Conservation (phyloP, 164 flowering plant species). For the Aristolochia contorta region DNA sequence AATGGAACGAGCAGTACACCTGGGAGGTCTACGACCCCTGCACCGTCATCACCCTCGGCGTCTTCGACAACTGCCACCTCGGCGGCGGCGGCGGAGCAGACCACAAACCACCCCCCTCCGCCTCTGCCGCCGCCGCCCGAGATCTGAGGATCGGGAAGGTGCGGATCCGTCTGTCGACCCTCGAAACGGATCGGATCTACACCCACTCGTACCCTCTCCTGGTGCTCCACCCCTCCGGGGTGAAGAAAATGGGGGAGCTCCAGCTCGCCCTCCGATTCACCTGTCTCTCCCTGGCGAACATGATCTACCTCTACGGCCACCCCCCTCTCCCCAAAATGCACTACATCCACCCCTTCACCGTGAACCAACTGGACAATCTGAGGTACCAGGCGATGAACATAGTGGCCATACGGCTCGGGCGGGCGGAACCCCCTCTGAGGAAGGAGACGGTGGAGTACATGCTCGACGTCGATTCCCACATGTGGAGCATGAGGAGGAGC, state of each 20-base stretch:
- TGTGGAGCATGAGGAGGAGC: conserved; percentile 66
- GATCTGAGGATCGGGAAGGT: conserved; percentile 48
- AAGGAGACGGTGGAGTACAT: conserved; percentile 58
- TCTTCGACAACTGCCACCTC: conserved; percentile 46
- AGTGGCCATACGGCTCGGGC: conserved; percentile 38
- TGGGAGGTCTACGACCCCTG: conserved; percentile 66
- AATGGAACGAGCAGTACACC: conserved; percentile 58
- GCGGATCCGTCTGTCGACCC: conserved; percentile 39
- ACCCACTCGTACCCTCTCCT: conserved; percentile 47
- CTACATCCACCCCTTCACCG: conserved; percentile 45
- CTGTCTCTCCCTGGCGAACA: conserved; percentile 31
- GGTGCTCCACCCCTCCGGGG: conserved; percentile 43
- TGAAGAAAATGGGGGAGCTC: conserved; percentile 58
- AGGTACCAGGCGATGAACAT: conserved; percentile 48
- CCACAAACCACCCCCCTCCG: too few relatives aligned
- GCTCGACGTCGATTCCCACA: conserved; percentile 54
- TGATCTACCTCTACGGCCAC: conserved; percentile 35
- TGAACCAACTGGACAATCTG: conserved; percentile 41
- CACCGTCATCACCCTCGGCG: conserved; percentile 49
- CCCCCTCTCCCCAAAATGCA: conserved; percentile 56
- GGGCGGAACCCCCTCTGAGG: conserved; percentile 52
- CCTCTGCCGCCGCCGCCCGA: conserved; percentile 10
- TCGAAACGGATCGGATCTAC: conserved; percentile 37
- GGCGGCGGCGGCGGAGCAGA: conserved; percentile 1
- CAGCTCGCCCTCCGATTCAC: conserved; percentile 46